A percentile compares a stretch with the other conserved stretches of the same genome.
phyloP scores from a whole-genome alignment of 306 rosid genomes.

The Quillaja saponaria region DNA sequence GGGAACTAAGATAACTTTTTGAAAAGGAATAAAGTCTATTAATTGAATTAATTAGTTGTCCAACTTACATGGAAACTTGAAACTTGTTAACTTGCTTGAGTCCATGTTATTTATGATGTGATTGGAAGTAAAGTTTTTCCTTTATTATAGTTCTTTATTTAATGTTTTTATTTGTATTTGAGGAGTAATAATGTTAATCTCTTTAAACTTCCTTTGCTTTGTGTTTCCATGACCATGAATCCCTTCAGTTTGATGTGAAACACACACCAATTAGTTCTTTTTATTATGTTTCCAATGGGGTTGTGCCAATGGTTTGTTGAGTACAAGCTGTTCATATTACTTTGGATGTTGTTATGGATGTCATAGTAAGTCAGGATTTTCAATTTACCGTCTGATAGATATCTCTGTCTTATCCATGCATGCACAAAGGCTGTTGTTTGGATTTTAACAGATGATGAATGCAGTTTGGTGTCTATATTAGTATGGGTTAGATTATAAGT shows the following conservation, averaged over 20 bases:
- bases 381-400: background rate
- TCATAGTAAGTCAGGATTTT: background rate
- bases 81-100: background rate
- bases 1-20: too few relatives aligned
- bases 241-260: background rate
- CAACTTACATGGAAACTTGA: background rate
- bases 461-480: background rate
- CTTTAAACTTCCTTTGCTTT: background rate
- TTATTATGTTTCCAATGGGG: conserved; percentile 17
- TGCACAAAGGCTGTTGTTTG: background rate
- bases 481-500: conserved; percentile 2
- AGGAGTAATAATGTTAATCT: background rate
- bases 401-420: background rate
- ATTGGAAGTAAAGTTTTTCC: background rate
- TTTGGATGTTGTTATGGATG: background rate
- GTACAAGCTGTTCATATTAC: conserved; percentile 5
- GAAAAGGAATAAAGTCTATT: background rate
- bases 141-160: too few relatives aligned
- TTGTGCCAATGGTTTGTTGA: background rate
- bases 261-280: conserved; percentile 5
- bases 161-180: too few relatives aligned
- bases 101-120: background rate
- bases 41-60: background rate
- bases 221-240: background rate
- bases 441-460: conserved; percentile 11